Base-by-base conservation (phyloP, 176 grass and related monocot genomes). In the Musa acuminata region DNA sequence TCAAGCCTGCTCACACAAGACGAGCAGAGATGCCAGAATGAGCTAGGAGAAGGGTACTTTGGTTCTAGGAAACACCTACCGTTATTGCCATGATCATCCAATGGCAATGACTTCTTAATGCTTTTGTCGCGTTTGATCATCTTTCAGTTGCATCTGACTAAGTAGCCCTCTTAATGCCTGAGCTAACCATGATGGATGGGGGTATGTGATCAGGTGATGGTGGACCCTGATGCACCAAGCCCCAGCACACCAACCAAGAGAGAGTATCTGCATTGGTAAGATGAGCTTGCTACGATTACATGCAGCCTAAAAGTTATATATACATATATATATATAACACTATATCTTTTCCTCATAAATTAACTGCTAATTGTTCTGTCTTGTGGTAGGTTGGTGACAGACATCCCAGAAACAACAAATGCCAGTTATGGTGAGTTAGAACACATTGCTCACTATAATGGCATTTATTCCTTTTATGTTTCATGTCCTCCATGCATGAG, bases 241-340 rank as follows among this genome's bases (percentile, higher is more conserved):
- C 92, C 92, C 19, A 96, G 92, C 84, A 80, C 87, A 67, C 89
- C 92, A 50, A 82, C 78, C 60, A 78, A 87, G 19, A 80, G 86
- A 77, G 92, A 96, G 80, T 91, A 96, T 67, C 85, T 96, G 14
- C 92, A 96, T 62, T 96, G 92, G 92, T 96, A 80, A 43, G 68
- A 43, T 43, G 3, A 5, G 4, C 35, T 43, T 43, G 35, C 35
- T 43, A 43, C 35, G 6, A 43, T 35, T 4, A 4, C 29, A 27
- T 27, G 26, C 26, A 2, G 26, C 4, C 29, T 5, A 35, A 35
- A 35, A 35, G 2, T 2, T 35, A 5, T 5, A 27, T 53, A 22
- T 17, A 53, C 25, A 53, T 21, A 2, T 60, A 21, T 23, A 13
- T 14, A 17, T 13, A 53, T 17, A 11, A n/a, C n/a, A n/a, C n/a